Evolutionary conservation across 1,284 basidiomycete species (phyloP).

Genomic region (Bjerkandera adusta): DNA sequence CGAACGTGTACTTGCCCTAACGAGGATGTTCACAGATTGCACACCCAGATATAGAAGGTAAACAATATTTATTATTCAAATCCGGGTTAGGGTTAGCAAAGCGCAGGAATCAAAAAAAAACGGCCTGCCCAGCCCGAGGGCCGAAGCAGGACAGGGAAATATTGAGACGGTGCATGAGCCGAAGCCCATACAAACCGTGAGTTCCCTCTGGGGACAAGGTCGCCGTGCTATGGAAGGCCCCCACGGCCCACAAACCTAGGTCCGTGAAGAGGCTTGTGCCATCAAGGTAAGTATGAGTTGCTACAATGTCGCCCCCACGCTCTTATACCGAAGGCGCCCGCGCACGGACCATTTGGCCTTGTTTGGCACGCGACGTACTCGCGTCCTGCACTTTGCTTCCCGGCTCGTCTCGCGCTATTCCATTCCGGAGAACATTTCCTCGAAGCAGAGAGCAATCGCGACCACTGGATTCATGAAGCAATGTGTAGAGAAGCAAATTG

Average conservation of each 20-base stretch:
- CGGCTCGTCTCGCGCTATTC: background rate
- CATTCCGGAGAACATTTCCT: background rate
- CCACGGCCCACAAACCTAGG: constrained; percentile 41
- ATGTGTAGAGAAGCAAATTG: background rate
- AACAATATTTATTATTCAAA: too few relatives aligned
- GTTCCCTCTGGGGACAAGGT: constrained; percentile 52
- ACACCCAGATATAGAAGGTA: too few relatives aligned
- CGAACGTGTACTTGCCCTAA: too few relatives aligned
- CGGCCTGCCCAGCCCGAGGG: constrained; percentile 39
- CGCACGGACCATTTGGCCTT: constrained; percentile 14
- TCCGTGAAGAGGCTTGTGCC: constrained; percentile 37
- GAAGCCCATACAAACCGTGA: constrained; percentile 61
- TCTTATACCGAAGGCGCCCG: constrained; percentile 22
- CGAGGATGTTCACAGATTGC: too few relatives aligned
- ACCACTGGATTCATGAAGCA: background rate
- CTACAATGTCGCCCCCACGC: constrained; percentile 7
- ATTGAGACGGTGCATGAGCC: constrained; percentile 68
- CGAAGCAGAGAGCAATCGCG: background rate
- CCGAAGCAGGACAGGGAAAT: constrained; percentile 64
- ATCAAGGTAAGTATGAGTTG: constrained; percentile 40
- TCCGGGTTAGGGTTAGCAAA: constrained; percentile 17
- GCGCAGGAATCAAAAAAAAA: constrained; percentile 23
- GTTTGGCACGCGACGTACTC: background rate
- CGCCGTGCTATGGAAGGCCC: constrained; percentile 66
- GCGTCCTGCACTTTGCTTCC: background rate